Evolutionary conservation across 2,329 filamentous ascomycete genomes (phyloP), one percentile per base, ranked within the genome.

Genomic region (Biscogniauxia mediterranea): DNA sequence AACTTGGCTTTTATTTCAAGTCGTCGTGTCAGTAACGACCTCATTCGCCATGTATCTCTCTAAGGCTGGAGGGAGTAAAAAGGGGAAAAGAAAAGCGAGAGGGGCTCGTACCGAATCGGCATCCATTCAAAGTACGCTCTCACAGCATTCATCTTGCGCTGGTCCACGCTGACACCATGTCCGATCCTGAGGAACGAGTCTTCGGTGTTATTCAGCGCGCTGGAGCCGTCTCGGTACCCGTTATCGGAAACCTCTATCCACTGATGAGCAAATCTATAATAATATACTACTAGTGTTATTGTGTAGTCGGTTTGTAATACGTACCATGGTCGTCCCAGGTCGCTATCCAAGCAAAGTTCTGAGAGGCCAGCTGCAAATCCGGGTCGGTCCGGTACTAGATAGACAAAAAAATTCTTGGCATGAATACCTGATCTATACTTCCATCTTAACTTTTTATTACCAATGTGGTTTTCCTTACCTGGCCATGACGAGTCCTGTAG

Each of bases 131-230:
- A 89, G 69, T 89, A 89, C 1, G 88, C 87, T 46, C 89, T 80
- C 1, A 91, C 88, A 1, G 88, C 89, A 57, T 91, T 89, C 80
- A 89, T 86, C 77, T 91, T 91, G 64, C 88, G 82, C 71, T 89
- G 85, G 66, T 91, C 88, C n/a, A 90, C 85, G 32, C 81, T 85
- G n/a, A 91, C 80, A 15, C 80, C 78, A 5, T 62, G 61, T 3
- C 83, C 82, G 59, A 85, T 81, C 54, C 81, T 78, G 26, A 85
- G 70, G 74, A 90, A 91, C 0, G 85, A 88, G 7, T 83, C 81
- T 68, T 89, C 87, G 9, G 85, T 89, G 72, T 91, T 91, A 72
- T 87, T 88, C 23, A 89, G 75, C 3, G 79, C 78, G 1, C 82
- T 80, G 8, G 81, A 83, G 1, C 88, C 88, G 68, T 87, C 87